Evolutionary conservation across 306 rosid genomes (phyloP), one percentile per base, ranked within the genome.

Genomic region (Malus orientalis): DNA sequence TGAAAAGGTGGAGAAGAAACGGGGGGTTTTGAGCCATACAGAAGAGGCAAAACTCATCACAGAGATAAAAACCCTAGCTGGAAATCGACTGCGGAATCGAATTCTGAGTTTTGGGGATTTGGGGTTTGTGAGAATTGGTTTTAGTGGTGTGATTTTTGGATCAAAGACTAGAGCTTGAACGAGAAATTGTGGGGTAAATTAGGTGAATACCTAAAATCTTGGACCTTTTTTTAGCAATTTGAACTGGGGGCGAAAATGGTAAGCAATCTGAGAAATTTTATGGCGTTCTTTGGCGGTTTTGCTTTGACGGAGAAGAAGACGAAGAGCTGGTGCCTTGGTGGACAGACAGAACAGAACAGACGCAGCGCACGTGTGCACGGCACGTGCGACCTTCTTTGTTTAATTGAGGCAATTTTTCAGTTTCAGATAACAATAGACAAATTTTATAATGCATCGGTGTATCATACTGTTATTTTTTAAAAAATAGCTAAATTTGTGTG

Each of bases 21-120:
- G 42, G 62, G 69, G 65, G 81, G 82, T 53, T 13, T 82, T 27
- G 61, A 79, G 89, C 90, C 98, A 93, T 93, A 75, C 65, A 74
- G 77, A 77, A 80, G 77, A 80, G 80, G 81, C 30, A 55, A 82
- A 77, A 88, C 81, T 76, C 89, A 77, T 78, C 79, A 85, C 71
- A 78, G 67, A 74, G 44, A 70, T 33, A 44, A 15, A 45, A 80
- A 70, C 72, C 72, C 54, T 77, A 71, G 29, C 54, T 51, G 4
- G n/a, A 22, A 8, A 57, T 22, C 23, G 25, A 54, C 18, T 63
- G 70, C 7, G 18, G 45, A 44, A 49, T 40, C 44, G 12, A 72
- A 54, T 38, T 74, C 65, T 29, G 73, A 75, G 77, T 64, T 36
- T 22, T 61, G 70, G 12, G 58, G 51, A 29, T 62, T 62, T 15